A percentile compares a stretch with the other conserved stretches of the same genome.
phyloP scores from a whole-genome alignment of 345 rosid species.

The Physaria fendleri region DNA sequence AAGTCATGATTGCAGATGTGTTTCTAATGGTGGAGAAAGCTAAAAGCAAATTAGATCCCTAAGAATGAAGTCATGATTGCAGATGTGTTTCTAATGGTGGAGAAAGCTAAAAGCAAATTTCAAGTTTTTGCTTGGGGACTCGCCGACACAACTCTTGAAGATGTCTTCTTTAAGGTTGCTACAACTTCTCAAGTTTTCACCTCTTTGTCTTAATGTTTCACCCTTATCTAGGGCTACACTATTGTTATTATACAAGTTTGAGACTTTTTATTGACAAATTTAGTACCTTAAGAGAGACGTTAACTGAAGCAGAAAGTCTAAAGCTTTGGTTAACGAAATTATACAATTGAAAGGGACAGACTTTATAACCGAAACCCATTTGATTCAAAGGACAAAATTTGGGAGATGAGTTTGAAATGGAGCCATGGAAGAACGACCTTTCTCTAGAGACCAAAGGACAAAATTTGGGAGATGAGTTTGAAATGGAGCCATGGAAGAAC shows the following conservation, averaged over 20 bases:
- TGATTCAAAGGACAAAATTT: not conserved
- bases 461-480: constrained; percentile 10
- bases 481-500: not conserved
- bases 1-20: constrained; percentile 61
- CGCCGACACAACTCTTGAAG: constrained; percentile 87
- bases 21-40: constrained; percentile 76
- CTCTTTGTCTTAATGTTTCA: constrained; percentile 25
- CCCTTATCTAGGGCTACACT: not conserved
- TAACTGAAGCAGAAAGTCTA: not conserved
- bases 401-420: constrained; percentile 6
- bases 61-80: constrained; percentile 66
- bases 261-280: not conserved
- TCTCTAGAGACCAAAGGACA: constrained; percentile 1
- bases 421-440: not conserved
- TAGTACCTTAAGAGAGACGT: constrained; percentile 1
- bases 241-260: not conserved
- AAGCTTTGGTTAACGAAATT: not conserved
- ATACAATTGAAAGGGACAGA: constrained; percentile 9
- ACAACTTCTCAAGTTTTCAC: constrained; percentile 38
- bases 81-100: constrained; percentile 69
- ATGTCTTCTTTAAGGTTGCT: constrained; percentile 82
- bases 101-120: constrained; percentile 67
- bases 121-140: constrained; percentile 90
- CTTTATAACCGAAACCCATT: not conserved
- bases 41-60: constrained; percentile 73